Base-by-base conservation (phyloP, 129 eudicot genomes). In the Pulicaria dysenterica region DNA sequence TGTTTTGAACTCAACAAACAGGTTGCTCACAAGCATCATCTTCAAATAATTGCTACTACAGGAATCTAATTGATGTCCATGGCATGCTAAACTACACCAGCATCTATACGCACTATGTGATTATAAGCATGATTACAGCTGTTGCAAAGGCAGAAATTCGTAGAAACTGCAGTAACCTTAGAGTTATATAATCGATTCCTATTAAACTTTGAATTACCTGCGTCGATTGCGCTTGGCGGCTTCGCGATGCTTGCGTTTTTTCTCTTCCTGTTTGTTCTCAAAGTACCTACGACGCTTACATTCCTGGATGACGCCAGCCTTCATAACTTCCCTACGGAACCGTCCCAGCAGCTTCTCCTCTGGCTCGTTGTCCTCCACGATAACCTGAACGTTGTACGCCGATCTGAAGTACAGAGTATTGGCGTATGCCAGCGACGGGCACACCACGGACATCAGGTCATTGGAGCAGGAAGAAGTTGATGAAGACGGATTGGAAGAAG, bases 181-280 rank as follows among this genome's bases (percentile, higher is more conserved):
- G 14, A 36, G 59, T 38, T 3, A 11, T 31, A 6, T 4, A 67
- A 76, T 8, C 45, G 60, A 45, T 24, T 14, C 12, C 59, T 45
- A n/a, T 12, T 17, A 45, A 39, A 37, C 17, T 24, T 63, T 44
- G 15, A 44, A 36, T 14, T 10, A 92, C 98, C 98, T 89, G 56
- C 88, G 77, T 31, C 98, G 85, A 60, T 92, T 92, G 59, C 96
- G 96, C 73, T 82, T 89, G 9, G 98, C 96, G 3, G 98, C 98
- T 69, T 92, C 98, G n/a, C 96, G 95, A 44, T 82, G 36, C 82
- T 78, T 89, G 24, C 98, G 88, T 65, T 92, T 92, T 48, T 78
- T 67, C 85, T 89, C 82, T 8, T 89, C 96, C 81, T 92, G 98
- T 42, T 81, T 87, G 58, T 80, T 89, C 86, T 92, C 98, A 16